Conservation (phyloP, 441 rosid species). For the Pelargonium cotyledonis region DNA sequence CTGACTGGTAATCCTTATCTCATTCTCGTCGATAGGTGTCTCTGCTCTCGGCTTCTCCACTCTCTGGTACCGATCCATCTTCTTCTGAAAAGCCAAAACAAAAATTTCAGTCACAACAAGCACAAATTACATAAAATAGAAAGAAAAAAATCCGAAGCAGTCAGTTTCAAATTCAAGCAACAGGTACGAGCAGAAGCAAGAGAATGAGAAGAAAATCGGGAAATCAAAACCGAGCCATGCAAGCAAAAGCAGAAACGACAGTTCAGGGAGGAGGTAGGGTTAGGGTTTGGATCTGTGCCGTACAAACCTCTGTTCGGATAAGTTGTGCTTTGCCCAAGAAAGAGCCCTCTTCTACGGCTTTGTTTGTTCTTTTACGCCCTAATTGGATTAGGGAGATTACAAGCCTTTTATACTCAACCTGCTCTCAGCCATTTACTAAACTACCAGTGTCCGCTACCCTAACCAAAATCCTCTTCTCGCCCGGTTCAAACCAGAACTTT, state of each 20-base stretch:
- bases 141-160: neutral
- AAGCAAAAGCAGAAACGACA: neutral
- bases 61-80: constrained; percentile 92
- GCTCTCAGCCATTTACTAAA: neutral
- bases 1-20: constrained; percentile 90
- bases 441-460: constrained; percentile 3
- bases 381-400: constrained; percentile 16
- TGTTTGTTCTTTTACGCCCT: constrained; percentile 54
- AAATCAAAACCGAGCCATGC: neutral
- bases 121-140: neutral
- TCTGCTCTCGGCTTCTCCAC: constrained; percentile 84
- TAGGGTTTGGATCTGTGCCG: neutral
- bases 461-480: too few relatives aligned
- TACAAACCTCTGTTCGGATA: neutral
- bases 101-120: neutral
- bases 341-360: constrained; percentile 59
- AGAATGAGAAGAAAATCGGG: too few relatives aligned
- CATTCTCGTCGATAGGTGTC: constrained; percentile 81
- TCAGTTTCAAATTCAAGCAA: neutral
- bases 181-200: too few relatives aligned
- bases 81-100: constrained; percentile 21
- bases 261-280: neutral
- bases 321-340: constrained; percentile 14
- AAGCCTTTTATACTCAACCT: constrained; percentile 17
- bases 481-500: too few relatives aligned